Conservation (phyloP, 768 basidiomycete genomes). For the Termitomyces sp. region DNA sequence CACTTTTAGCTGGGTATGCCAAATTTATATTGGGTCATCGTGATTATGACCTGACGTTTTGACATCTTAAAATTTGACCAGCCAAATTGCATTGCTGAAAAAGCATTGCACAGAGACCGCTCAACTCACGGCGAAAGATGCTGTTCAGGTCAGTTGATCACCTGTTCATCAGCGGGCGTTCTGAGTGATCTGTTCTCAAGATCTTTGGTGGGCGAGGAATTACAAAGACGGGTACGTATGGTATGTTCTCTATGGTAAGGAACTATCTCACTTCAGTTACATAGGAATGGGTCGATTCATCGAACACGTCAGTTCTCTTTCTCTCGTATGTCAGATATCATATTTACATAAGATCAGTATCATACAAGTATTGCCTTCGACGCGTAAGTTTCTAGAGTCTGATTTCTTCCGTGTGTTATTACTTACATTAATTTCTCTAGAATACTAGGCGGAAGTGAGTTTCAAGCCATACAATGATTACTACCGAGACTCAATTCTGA, state of each 20-base stretch:
- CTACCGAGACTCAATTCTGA: background rate
- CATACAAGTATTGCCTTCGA: constrained; percentile 24
- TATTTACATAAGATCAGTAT: constrained; percentile 17
- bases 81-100: constrained; percentile 80
- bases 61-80: constrained; percentile 19
- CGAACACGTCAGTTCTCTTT: constrained; percentile 20
- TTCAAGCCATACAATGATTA: background rate
- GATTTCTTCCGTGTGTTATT: background rate
- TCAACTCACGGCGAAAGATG: constrained; percentile 79
- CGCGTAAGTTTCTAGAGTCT: constrained; percentile 18
- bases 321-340: background rate
- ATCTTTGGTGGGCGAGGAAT: constrained; percentile 87
- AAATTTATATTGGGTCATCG: background rate
- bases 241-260: background rate
- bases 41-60: too few relatives aligned
- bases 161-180: background rate
- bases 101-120: constrained; percentile 73
- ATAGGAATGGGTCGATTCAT: constrained; percentile 23
- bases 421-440: constrained; percentile 9
- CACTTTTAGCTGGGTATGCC: constrained; percentile 67
- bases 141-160: constrained; percentile 37
- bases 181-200: constrained; percentile 35
- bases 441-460: constrained; percentile 25
- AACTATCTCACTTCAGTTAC: background rate
- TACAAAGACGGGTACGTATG: constrained; percentile 66